Base-by-base conservation (phyloP, 441 rosid genomes). In the Croton setiger region DNA sequence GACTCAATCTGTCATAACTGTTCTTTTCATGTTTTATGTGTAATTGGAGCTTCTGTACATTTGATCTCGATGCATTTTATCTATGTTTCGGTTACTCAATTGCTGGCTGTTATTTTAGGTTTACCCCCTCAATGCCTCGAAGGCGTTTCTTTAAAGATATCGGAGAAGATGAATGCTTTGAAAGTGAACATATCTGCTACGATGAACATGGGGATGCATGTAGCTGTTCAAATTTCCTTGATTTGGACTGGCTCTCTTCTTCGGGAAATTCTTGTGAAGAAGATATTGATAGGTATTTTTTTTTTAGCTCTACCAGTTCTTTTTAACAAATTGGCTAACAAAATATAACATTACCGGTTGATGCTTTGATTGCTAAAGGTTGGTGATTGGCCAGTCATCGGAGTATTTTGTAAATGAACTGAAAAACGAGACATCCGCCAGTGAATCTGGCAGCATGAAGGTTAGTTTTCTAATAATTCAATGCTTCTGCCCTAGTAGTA, bases 261-360 rank as follows among this genome's bases (percentile, higher is more conserved):
- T 91, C 99, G 4, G 99, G 90, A 68, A 89, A 89, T 82, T 95
- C 99, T 21, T 95, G 87, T 48, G 97, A 92, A 68, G 99, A 89
- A 59, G 98, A 96, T 70, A 78, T 72, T 69, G 91, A 84, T 68
- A 91, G 98, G 99, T 90, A 87, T 2, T 48, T 15, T 21, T 60
- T 33, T 51, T 23, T 57, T 31, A 52, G 12, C 67, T 47, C 59
- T 33, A 56, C 39, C 7, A 41, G 2, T 58, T 11, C 37, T 31
- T 13, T 37, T 13, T 18, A 49, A n/a, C 39, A 7, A 63, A 45
- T 13, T 8, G 47, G 69, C 33, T 44, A 37, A 64, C 21, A 36
- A 44, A 65, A 13, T 18, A 35, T 60, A 37, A 17, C 36, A 31
- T 44, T 5, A 39, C 27, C 8, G 18, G 48, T n/a, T 54, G 27